Evolutionary conservation across 805 yeast genomes (phyloP).

Genomic region (Lipomyces sp.): DNA sequence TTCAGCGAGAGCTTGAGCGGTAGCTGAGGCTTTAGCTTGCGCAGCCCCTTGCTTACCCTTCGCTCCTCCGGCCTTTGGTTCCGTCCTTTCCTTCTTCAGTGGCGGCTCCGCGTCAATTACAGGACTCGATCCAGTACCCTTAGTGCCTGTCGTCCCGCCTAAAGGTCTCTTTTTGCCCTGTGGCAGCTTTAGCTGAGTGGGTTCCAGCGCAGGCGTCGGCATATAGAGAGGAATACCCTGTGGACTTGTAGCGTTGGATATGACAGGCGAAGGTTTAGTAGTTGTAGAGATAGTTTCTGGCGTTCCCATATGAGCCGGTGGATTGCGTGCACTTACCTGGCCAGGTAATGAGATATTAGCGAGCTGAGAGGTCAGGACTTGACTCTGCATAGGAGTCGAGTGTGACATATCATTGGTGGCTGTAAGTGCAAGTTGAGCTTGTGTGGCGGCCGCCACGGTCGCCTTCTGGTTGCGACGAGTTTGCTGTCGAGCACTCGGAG

Average conservation of each 20-base stretch:
- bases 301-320: constrained; percentile 1
- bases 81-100: constrained; percentile 24
- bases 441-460: not conserved
- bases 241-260: constrained; percentile 21
- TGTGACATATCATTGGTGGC: not conserved
- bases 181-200: constrained; percentile 32
- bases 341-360: not conserved
- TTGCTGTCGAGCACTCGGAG: constrained; percentile 9
- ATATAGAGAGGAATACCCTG: constrained; percentile 37
- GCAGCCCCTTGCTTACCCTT: constrained; percentile 10
- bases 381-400: not conserved
- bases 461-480: constrained; percentile 21
- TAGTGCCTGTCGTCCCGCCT: not conserved
- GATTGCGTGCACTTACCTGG: not conserved
- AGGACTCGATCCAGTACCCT: constrained; percentile 9
- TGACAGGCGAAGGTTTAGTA: constrained; percentile 18
- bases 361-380: not conserved
- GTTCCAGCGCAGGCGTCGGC: constrained; percentile 20
- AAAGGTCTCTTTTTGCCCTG: constrained; percentile 25
- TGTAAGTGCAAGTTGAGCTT: constrained; percentile 3
- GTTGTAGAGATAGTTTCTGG: not conserved
- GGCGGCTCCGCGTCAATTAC: constrained; percentile 28
- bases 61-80: constrained; percentile 1
- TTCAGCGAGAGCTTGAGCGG: not conserved
- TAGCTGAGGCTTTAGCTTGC: constrained; percentile 10